phyloP scores from a whole-genome alignment of 805 yeast genomes.

The Barnettozyma sp. region DNA sequence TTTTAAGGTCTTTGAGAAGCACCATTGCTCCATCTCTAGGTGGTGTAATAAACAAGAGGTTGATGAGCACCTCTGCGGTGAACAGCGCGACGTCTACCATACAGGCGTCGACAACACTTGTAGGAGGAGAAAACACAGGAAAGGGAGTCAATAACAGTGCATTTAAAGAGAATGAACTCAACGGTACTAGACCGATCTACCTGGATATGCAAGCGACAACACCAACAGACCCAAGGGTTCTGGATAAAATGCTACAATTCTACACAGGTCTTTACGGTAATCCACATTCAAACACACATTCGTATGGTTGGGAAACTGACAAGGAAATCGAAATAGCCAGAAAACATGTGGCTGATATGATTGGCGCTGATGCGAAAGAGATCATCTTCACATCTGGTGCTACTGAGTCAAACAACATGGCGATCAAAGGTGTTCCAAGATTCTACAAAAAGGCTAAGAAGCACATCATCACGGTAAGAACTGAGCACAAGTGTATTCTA shows the following conservation, averaged over 20 bases:
- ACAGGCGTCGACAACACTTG: conserved; percentile 11
- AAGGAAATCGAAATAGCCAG: conserved; percentile 86
- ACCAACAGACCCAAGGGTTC: conserved; percentile 93
- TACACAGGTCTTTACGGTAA: conserved; percentile 94
- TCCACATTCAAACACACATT: conserved; percentile 95
- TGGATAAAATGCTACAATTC: conserved; percentile 79
- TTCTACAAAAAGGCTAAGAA: conserved; percentile 85
- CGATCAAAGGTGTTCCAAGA: conserved; percentile 90
- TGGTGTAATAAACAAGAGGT: conserved; percentile 7
- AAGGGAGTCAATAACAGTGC: conserved; percentile 34
- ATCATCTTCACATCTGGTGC: conserved; percentile 97
- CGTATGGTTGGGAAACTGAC: conserved; percentile 99
- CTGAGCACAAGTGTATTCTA: conserved; percentile 98
- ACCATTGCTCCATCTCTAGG: conserved; percentile 6
- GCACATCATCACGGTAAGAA: conserved; percentile 92
- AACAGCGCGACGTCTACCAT: conserved; percentile 17
- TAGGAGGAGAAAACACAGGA: too few relatives aligned
- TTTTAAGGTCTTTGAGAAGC: conserved; percentile 3
- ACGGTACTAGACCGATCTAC: conserved; percentile 86
- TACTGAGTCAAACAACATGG: conserved; percentile 94
- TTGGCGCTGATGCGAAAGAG: conserved; percentile 93
- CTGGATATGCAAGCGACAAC: conserved; percentile 98
- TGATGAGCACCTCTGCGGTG: conserved; percentile 14
- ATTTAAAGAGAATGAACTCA: conserved; percentile 32
- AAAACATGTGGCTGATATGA: conserved; percentile 69